Conservation (phyloP, 2,329 filamentous ascomycete species). For the Xylaria sp. region DNA sequence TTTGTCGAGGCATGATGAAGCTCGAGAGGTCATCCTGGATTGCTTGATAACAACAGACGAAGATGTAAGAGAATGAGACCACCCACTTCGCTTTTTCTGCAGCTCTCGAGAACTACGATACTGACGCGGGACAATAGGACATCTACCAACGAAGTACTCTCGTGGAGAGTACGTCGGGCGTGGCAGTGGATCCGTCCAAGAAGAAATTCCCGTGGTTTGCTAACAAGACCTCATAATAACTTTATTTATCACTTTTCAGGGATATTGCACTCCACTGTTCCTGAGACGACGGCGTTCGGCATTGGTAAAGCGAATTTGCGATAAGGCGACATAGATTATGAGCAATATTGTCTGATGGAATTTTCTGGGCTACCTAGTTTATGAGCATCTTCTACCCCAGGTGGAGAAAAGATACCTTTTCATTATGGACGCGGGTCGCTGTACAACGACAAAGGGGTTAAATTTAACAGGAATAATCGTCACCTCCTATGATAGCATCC, state of each 20-base stretch:
- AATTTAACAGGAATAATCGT: not conserved
- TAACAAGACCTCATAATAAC: constrained; percentile 49
- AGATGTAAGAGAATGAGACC: constrained; percentile 69
- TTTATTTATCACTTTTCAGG: constrained; percentile 20
- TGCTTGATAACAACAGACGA: constrained; percentile 85
- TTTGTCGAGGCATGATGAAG: constrained; percentile 73
- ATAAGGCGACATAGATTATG: constrained; percentile 29
- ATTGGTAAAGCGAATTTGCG: constrained; percentile 32
- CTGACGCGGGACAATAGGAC: constrained; percentile 57
- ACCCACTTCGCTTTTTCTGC: not conserved
- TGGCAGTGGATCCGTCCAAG: constrained; percentile 61
- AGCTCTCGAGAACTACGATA: not conserved
- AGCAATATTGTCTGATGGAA: constrained; percentile 26
- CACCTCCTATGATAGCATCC: not conserved
- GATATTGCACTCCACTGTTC: constrained; percentile 14
- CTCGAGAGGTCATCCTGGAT: constrained; percentile 81
- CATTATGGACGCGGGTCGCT: not conserved
- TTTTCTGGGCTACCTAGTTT: constrained; percentile 21
- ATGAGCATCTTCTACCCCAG: constrained; percentile 5
- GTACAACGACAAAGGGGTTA: not conserved
- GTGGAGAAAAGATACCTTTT: constrained; percentile 18
- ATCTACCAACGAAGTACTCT: constrained; percentile 71
- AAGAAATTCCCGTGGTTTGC: constrained; percentile 76
- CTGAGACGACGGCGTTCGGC: constrained; percentile 33
- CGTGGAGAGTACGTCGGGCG: constrained; percentile 63